Evolutionary conservation across 1,139 yeast genomes (phyloP).

Genomic region (Suhomyces ambrosiae): DNA sequence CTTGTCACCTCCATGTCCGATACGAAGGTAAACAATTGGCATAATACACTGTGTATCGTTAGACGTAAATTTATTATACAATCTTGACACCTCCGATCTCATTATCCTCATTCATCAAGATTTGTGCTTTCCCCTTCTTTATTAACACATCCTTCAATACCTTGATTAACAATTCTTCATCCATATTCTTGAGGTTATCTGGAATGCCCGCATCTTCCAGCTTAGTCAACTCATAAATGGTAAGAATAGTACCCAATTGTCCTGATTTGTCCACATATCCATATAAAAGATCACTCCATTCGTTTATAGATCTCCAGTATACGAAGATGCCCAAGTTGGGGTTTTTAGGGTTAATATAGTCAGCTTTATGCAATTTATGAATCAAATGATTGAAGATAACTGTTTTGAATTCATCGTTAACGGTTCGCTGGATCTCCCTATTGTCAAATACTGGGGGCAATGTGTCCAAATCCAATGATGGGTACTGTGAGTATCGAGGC

Average conservation of each 20-base stretch:
- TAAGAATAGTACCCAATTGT: slow-evolving; percentile 74
- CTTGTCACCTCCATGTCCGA: slow-evolving; percentile 10
- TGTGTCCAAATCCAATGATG: slow-evolving; percentile 21
- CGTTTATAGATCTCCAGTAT: slow-evolving; percentile 71
- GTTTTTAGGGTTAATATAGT: slow-evolving; percentile 47
- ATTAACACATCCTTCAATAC: slow-evolving; percentile 60
- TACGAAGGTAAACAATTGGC: slow-evolving; percentile 3
- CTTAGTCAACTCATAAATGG: slow-evolving; percentile 75
- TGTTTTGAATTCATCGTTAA: slow-evolving; percentile 56
- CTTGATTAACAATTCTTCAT: slow-evolving; percentile 54
- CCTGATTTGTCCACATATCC: slow-evolving; percentile 66
- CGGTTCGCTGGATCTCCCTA: slow-evolving; percentile 48
- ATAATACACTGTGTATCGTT: too few relatives aligned
- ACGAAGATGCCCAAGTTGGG: slow-evolving; percentile 53
- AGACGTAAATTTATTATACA: too few relatives aligned
- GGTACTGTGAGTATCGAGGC: slow-evolving; percentile 31
- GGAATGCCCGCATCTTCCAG: slow-evolving; percentile 61
- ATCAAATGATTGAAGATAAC: slow-evolving; percentile 64
- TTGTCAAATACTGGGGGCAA: slow-evolving; percentile 51
- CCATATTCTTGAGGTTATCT: slow-evolving; percentile 65
- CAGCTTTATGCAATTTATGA: slow-evolving; percentile 51
- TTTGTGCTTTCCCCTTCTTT: slow-evolving; percentile 67
- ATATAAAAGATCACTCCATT: slow-evolving; percentile 68
- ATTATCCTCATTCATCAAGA: slow-evolving; percentile 58
- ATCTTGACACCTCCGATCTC: slow-evolving; percentile 73